Evolutionary conservation across 768 basidiomycete species (phyloP).

Genomic region (Boletus coccyginus): DNA sequence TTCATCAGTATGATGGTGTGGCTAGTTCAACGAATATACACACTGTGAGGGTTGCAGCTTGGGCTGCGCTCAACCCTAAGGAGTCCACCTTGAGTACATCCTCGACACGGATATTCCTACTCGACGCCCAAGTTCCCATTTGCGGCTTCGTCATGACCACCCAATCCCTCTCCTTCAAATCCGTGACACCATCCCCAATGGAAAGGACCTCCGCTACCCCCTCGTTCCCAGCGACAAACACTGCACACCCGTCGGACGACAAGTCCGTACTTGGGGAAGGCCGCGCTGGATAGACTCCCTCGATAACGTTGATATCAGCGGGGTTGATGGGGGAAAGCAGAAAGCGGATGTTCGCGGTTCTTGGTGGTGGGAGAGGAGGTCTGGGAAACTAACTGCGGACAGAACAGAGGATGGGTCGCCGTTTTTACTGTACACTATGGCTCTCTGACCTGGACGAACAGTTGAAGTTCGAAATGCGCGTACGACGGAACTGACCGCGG

Average conservation of each 20-base stretch:
- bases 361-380: constrained; percentile 53
- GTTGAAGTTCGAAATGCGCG: constrained; percentile 34
- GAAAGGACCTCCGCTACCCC: constrained; percentile 66
- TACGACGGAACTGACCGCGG: neutral
- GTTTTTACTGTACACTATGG: constrained; percentile 58
- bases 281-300: constrained; percentile 77
- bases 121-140: constrained; percentile 72
- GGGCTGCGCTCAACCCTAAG: constrained; percentile 49
- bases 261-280: constrained; percentile 43
- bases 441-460: constrained; percentile 44
- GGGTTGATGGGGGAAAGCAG: constrained; percentile 78
- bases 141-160: constrained; percentile 70
- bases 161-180: constrained; percentile 60
- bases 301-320: constrained; percentile 76
- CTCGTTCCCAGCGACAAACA: constrained; percentile 75
- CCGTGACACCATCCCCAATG: constrained; percentile 53
- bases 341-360: constrained; percentile 62
- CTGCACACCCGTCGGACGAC: constrained; percentile 31
- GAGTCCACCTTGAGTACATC: constrained; percentile 64
- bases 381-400: constrained; percentile 47
- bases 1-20: neutral
- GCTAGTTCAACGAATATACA: constrained; percentile 14
- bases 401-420: constrained; percentile 67
- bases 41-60: constrained; percentile 77
- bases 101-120: constrained; percentile 46